Evolutionary conservation across 2,329 filamentous ascomycete genomes (phyloP).

Genomic region (Arachnomyces sp.): DNA sequence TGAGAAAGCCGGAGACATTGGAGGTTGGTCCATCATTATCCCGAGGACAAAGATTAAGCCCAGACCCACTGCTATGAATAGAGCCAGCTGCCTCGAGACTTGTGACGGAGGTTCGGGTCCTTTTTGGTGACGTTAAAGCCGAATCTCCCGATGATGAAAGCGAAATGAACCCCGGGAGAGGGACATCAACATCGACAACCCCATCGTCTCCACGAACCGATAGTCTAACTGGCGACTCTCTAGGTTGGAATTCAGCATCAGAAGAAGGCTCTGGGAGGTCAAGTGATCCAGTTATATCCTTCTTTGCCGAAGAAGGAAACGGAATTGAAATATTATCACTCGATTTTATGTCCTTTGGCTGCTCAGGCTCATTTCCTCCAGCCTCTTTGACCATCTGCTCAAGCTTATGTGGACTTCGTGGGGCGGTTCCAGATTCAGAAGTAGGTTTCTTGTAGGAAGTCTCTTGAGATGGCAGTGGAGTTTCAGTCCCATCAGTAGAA

Average conservation of each 20-base stretch:
- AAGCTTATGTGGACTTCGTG: slow-evolving; percentile 17
- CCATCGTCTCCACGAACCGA: slow-evolving; percentile 51
- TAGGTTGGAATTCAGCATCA: slow-evolving; percentile 19
- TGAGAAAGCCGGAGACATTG: slow-evolving; percentile 52
- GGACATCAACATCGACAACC: slow-evolving; percentile 53
- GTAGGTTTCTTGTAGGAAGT: neutral
- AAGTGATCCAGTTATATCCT: slow-evolving; percentile 13
- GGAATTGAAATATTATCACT: slow-evolving; percentile 31
- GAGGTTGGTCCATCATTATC: slow-evolving; percentile 40
- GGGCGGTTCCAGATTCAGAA: neutral
- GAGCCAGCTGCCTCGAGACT: slow-evolving; percentile 44
- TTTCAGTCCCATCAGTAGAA: slow-evolving; percentile 32
- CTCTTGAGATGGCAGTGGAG: slow-evolving; percentile 9
- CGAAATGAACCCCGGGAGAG: slow-evolving; percentile 44
- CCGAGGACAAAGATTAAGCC: slow-evolving; percentile 22
- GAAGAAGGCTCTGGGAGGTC: slow-evolving; percentile 22
- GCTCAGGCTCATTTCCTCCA: slow-evolving; percentile 6
- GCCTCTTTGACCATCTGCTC: slow-evolving; percentile 6
- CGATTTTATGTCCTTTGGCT: slow-evolving; percentile 16
- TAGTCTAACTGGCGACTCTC: slow-evolving; percentile 43
- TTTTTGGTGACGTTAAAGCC: slow-evolving; percentile 34
- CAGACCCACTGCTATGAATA: slow-evolving; percentile 33
- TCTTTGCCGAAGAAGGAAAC: slow-evolving; percentile 14
- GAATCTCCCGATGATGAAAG: slow-evolving; percentile 40
- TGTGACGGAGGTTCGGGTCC: slow-evolving; percentile 40